These are phyloP conservation scores for Rhizopogon vulgaris DNA, from an alignment of 768 basidiomycete species.

Conservation along the genomic window DNA sequence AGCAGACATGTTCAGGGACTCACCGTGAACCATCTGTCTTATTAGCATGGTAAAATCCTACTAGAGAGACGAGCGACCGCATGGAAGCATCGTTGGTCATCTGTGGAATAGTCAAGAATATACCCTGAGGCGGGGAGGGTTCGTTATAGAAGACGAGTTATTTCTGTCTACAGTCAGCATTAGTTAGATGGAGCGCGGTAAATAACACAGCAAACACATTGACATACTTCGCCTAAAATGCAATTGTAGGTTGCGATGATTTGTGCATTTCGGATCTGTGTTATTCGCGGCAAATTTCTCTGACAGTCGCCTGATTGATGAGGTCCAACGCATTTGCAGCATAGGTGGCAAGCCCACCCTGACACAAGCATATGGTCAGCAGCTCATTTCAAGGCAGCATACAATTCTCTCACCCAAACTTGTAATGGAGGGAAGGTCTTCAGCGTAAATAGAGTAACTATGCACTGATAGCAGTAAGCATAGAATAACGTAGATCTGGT, in stretches of 20 bases:
- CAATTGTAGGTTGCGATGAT: too few species aligned
- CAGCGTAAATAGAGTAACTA: not conserved
- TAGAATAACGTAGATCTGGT: not conserved
- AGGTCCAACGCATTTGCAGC: not conserved
- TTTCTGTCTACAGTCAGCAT: slow-evolving; percentile 6
- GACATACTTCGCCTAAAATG: not conserved
- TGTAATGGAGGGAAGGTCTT: too few species aligned
- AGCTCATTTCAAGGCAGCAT: too few species aligned
- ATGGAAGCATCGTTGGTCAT: slow-evolving; percentile 9
- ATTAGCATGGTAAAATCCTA: slow-evolving; percentile 14
- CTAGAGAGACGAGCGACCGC: slow-evolving; percentile 21
- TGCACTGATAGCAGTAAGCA: not conserved
- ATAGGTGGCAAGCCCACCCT: too few species aligned
- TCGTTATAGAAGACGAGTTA: slow-evolving; percentile 51
- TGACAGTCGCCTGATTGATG: not conserved
- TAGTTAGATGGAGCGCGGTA: slow-evolving; percentile 17
- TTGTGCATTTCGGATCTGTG: slow-evolving; percentile 10
- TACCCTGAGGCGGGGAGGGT: slow-evolving; percentile 17
- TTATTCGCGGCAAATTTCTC: slow-evolving; percentile 2
- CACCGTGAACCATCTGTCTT: too few species aligned
- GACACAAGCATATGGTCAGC: too few species aligned
- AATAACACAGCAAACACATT: slow-evolving; percentile 27
- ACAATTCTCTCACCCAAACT: too few species aligned
- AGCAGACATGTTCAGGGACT: too few species aligned
- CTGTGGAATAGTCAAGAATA: slow-evolving; percentile 18